Evolutionary conservation across 2,329 filamentous ascomycete species (phyloP), one percentile per base, ranked within the genome.

Genomic region (Colletotrichum euphorbiae): DNA sequence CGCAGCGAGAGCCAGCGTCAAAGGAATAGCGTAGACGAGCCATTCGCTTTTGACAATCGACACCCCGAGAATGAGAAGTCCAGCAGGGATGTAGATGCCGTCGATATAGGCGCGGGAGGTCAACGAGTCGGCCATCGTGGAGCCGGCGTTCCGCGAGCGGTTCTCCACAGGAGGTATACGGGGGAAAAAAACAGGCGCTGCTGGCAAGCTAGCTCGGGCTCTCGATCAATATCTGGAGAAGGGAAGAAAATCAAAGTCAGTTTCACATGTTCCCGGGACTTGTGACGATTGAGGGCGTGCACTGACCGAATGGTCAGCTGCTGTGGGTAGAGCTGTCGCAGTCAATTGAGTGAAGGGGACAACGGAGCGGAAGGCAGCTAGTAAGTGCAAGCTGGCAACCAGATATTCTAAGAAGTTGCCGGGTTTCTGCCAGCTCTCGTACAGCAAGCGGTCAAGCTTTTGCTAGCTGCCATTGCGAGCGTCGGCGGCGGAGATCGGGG

Each of bases 1-100:
- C 58, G 85, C 86, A 67, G 90, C 90, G 43, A 97, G 80, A 12
- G 87, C 79, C 38, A 91, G 78, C 36, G 92, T 90, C 52, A 93
- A 73, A 8, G 88, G 82, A 45, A 89, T 84, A 7, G 93, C 93
- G 78, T 91, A 93, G 4, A 89, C 87, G 24, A 90, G 77, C 87
- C 89, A 96, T 80, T 95, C 91, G 72, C 82, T 85, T 87, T 97
- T 97, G 74, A 94, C 84, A 75, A 97, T 91, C 70, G 89, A 85
- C 48, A 89, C 90, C 74, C 93, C 93, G 59, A 93, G 80, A 69
- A 98, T 83, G 69, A 97, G 82, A 40, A 97, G 87, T 68, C 86
- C 89, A n/a, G 90, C 91, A 70, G 94, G 94, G 75, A 97, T 90
- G 79, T 95, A 94, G 74, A 97, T 88, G 76, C 91, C 92, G 80